These are phyloP conservation scores for Arthrobotrys megalospora DNA, from an alignment of 2,329 filamentous ascomycete genomes.

Conservation along the genomic window DNA sequence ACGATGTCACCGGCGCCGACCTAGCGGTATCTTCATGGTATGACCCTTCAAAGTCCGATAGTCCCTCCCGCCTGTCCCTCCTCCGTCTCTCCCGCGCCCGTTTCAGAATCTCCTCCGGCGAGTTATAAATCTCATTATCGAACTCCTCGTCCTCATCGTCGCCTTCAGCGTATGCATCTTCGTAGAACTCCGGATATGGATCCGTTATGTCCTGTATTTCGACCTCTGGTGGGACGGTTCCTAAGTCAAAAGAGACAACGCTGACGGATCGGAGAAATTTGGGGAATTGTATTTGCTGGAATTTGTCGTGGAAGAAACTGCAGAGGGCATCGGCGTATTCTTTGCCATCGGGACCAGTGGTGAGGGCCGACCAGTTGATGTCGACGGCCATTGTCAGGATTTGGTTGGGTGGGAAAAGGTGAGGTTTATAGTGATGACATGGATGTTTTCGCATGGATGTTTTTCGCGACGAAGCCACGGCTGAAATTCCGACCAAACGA, in stretches of 20 bases:
- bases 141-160: slow-evolving; percentile 71
- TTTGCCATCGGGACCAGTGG: slow-evolving; percentile 86
- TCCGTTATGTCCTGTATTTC: slow-evolving; percentile 98
- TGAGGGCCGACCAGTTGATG: slow-evolving; percentile 95
- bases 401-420: not conserved
- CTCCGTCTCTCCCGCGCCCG: slow-evolving; percentile 65
- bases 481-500: slow-evolving; percentile 12
- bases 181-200: slow-evolving; percentile 95
- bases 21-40: slow-evolving; percentile 35
- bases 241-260: slow-evolving; percentile 94
- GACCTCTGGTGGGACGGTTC: slow-evolving; percentile 83
- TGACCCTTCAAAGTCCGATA: slow-evolving; percentile 43
- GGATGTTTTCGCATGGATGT: slow-evolving; percentile 16
- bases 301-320: slow-evolving; percentile 93
- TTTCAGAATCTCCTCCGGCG: slow-evolving; percentile 63
- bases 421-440: slow-evolving; percentile 21
- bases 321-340: slow-evolving; percentile 88
- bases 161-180: slow-evolving; percentile 79
- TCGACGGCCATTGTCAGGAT: slow-evolving; percentile 87
- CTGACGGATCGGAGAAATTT: slow-evolving; percentile 97
- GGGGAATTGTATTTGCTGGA: slow-evolving; percentile 90
- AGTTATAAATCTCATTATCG: slow-evolving; percentile 65
- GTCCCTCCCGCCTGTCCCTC: slow-evolving; percentile 64
- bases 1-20: slow-evolving; percentile 42
- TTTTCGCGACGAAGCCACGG: slow-evolving; percentile 42